Percentiles rank a stretch among this genome's conserved stretches.
These are phyloP conservation scores for Xylariales sp. DNA, from an alignment of 2,329 filamentous ascomycete genomes.

Conservation along the genomic window DNA sequence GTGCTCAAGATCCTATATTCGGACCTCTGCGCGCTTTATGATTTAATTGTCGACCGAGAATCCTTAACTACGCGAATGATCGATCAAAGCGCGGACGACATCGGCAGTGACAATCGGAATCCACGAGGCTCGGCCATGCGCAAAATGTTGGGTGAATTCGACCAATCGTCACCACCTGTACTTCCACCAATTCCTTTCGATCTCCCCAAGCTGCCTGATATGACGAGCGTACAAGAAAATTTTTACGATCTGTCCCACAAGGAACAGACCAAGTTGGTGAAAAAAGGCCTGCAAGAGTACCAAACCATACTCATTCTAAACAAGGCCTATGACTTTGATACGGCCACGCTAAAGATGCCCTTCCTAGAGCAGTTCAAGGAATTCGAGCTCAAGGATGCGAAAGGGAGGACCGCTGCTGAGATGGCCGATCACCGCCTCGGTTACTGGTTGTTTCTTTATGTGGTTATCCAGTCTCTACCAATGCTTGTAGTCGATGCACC, in stretches of 20 bases:
- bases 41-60: slow-evolving; percentile 84
- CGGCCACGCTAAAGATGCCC: slow-evolving; percentile 65
- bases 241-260: slow-evolving; percentile 74
- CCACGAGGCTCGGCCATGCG: slow-evolving; percentile 77
- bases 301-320: slow-evolving; percentile 82
- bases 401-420: slow-evolving; percentile 72
- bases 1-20: slow-evolving; percentile 85
- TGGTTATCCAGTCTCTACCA: slow-evolving; percentile 79
- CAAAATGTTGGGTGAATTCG: slow-evolving; percentile 86
- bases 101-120: slow-evolving; percentile 65
- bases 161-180: slow-evolving; percentile 88
- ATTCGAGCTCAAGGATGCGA: slow-evolving; percentile 76
- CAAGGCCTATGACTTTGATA: slow-evolving; percentile 83
- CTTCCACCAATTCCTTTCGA: slow-evolving; percentile 93
- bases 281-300: slow-evolving; percentile 78
- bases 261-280: slow-evolving; percentile 78
- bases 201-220: slow-evolving; percentile 78
- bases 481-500: slow-evolving; percentile 82
- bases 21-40: slow-evolving; percentile 88
- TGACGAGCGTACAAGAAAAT: slow-evolving; percentile 73
- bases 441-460: slow-evolving; percentile 85
- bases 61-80: slow-evolving; percentile 82
- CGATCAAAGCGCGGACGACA: slow-evolving; percentile 70
- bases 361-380: slow-evolving; percentile 77
- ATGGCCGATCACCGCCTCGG: slow-evolving; percentile 78